A percentile compares a stretch with the other conserved stretches of the same genome.
Conservation (phyloP, 176 grass and related monocot genomes). For the Zoysia japonica region DNA sequence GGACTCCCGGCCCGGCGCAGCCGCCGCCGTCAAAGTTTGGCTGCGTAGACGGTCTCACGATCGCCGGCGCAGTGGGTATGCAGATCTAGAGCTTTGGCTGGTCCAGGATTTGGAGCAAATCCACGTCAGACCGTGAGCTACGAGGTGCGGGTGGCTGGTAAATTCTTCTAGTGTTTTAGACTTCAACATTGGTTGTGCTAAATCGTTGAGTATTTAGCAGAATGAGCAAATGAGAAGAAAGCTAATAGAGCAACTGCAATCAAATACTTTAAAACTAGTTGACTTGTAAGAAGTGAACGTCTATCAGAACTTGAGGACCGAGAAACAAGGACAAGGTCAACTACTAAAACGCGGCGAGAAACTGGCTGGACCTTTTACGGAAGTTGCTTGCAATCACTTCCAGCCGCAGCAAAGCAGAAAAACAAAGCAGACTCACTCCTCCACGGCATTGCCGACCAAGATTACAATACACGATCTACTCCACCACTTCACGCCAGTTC, state of each 20-base stretch:
- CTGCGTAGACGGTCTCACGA: background rate
- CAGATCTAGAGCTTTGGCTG: background rate
- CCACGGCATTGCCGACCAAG: slow-evolving; percentile 37
- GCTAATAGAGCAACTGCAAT: background rate
- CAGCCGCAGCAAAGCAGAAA: background rate
- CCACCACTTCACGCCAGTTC: background rate
- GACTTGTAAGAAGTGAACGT: background rate
- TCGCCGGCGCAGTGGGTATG: background rate
- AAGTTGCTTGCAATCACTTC: background rate
- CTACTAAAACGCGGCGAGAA: background rate
- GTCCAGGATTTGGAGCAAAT: background rate
- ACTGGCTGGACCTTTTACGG: background rate
- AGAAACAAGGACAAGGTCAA: slow-evolving; percentile 23
- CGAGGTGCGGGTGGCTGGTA: background rate
- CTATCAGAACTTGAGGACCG: background rate
- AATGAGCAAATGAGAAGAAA: background rate
- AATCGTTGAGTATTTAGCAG: background rate
- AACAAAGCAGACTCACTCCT: background rate
- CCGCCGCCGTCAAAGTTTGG: slow-evolving; percentile 43
- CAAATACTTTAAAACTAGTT: background rate
- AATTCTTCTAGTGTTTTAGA: background rate
- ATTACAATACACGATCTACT: background rate
- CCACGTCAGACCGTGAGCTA: background rate
- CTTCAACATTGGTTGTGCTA: background rate
- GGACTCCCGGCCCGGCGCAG: background rate